Conservation (phyloP, 2,329 filamentous ascomycete genomes). For the Calonectria pseudoreteaudii region DNA sequence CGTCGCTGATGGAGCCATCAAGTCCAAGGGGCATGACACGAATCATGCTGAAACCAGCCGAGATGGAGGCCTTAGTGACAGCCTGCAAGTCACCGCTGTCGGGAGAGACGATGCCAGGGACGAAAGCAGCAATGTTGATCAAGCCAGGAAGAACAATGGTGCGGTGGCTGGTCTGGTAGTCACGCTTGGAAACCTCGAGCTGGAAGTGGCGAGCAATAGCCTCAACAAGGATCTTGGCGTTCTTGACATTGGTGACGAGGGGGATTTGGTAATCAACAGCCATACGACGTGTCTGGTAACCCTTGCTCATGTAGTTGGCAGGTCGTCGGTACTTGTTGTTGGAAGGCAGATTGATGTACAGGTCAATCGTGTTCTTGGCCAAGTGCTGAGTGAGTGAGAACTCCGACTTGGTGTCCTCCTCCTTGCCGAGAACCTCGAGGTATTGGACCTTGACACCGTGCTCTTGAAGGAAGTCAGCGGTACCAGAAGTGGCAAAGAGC, state of each 20-base stretch:
- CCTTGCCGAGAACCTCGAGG: slow-evolving; percentile 84
- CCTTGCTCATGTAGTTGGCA: slow-evolving; percentile 98
- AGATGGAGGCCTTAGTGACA: slow-evolving; percentile 79
- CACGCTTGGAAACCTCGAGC: slow-evolving; percentile 83
- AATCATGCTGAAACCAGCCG: slow-evolving; percentile 83
- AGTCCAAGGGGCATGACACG: slow-evolving; percentile 82
- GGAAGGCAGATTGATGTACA: slow-evolving; percentile 99
- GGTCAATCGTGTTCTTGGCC: slow-evolving; percentile 96
- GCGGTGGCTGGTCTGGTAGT: slow-evolving; percentile 91
- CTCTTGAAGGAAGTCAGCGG: slow-evolving; percentile 94
- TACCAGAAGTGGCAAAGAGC: slow-evolving; percentile 95
- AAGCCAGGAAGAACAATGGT: slow-evolving; percentile 79
- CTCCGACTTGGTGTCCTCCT: slow-evolving; percentile 90
- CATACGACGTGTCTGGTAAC: slow-evolving; percentile 96
- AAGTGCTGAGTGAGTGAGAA: slow-evolving; percentile 97
- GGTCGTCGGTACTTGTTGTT: slow-evolving; percentile 97
- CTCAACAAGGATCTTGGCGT: slow-evolving; percentile 96
- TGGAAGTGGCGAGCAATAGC: slow-evolving; percentile 91
- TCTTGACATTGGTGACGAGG: slow-evolving; percentile 98
- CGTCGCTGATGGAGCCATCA: slow-evolving; percentile 79
- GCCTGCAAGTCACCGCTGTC: slow-evolving; percentile 76
- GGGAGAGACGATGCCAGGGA: slow-evolving; percentile 75
- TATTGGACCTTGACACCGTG: slow-evolving; percentile 94
- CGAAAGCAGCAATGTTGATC: slow-evolving; percentile 84
- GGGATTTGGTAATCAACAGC: slow-evolving; percentile 98